A percentile compares a stretch with the other conserved stretches of the same genome.
phyloP scores from a whole-genome alignment of 441 rosid species.

The Erodium moschatum region DNA sequence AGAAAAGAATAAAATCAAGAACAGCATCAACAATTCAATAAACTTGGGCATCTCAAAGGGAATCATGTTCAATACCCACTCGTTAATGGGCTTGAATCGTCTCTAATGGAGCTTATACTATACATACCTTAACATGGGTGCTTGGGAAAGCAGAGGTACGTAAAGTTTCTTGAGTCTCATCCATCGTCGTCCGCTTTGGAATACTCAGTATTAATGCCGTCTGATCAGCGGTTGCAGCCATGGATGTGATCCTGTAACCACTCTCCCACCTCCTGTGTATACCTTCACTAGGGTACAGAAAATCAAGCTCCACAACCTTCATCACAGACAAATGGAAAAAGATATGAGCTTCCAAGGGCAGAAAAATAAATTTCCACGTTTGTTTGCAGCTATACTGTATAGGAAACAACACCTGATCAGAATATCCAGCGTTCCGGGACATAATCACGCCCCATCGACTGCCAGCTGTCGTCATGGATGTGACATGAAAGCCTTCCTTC shows the following conservation, averaged over 20 bases:
- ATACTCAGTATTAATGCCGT: not conserved
- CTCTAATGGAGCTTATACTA: no score
- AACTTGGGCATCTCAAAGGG: not conserved
- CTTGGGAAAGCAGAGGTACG: slow-evolving; percentile 6
- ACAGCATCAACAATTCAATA: not conserved
- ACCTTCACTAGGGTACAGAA: slow-evolving; percentile 22
- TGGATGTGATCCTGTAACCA: slow-evolving; percentile 4
- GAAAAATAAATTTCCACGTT: not conserved
- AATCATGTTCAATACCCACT: not conserved
- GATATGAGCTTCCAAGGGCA: not conserved
- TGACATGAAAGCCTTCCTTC: slow-evolving; percentile 84
- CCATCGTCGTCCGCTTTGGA: not conserved
- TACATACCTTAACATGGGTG: slow-evolving; percentile 2
- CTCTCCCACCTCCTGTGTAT: not conserved
- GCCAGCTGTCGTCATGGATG: slow-evolving; percentile 92
- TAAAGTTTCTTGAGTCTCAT: slow-evolving; percentile 5
- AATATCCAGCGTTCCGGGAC: slow-evolving; percentile 82
- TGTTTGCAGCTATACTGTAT: not conserved
- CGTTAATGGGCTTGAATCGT: not conserved
- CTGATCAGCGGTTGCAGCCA: slow-evolving; percentile 5
- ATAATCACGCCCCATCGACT: slow-evolving; percentile 92
- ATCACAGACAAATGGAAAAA: not conserved
- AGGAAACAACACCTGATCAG: slow-evolving; percentile 49
- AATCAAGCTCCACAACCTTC: not conserved
- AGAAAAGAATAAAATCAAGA: not conserved